These are phyloP conservation scores for Delonix regia DNA, from an alignment of 306 rosid species.

Conservation along the genomic window DNA sequence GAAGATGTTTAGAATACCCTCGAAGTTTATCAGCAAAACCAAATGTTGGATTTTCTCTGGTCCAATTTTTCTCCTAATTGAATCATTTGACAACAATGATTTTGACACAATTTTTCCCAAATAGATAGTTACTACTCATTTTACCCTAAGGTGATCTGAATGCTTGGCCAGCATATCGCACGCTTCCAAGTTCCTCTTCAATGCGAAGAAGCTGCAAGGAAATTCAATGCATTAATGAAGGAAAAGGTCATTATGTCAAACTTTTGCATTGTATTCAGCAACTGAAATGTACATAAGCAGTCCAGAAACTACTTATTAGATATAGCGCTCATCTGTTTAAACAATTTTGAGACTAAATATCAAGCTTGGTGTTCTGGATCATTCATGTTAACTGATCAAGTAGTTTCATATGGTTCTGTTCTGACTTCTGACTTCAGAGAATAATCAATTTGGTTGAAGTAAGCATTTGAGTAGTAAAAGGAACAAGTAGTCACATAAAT, in stretches of 20 bases:
- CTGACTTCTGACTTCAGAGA: background rate
- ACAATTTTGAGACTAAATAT: background rate
- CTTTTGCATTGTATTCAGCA: slow-evolving; percentile 10
- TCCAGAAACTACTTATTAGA: background rate
- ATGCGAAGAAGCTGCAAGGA: slow-evolving; percentile 91
- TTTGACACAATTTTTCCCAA: slow-evolving; percentile 17
- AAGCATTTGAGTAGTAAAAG: background rate
- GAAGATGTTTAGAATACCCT: slow-evolving; percentile 8
- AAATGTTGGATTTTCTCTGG: slow-evolving; percentile 33
- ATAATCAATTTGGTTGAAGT: background rate
- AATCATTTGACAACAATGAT: slow-evolving; percentile 18
- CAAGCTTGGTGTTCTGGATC: background rate
- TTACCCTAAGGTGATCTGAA: slow-evolving; percentile 77
- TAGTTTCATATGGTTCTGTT: background rate
- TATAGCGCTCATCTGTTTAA: background rate
- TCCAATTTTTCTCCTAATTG: slow-evolving; percentile 6
- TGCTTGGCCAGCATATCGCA: slow-evolving; percentile 93
- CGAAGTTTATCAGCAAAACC: slow-evolving; percentile 27
- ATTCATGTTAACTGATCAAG: background rate
- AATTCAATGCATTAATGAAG: slow-evolving; percentile 18
- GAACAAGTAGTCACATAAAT: background rate
- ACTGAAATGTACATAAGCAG: background rate
- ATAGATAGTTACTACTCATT: background rate
- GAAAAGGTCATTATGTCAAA: background rate
- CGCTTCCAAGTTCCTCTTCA: slow-evolving; percentile 90